phyloP scores from a whole-genome alignment of 805 yeast genomes.

The Suhomyces prunicola region DNA sequence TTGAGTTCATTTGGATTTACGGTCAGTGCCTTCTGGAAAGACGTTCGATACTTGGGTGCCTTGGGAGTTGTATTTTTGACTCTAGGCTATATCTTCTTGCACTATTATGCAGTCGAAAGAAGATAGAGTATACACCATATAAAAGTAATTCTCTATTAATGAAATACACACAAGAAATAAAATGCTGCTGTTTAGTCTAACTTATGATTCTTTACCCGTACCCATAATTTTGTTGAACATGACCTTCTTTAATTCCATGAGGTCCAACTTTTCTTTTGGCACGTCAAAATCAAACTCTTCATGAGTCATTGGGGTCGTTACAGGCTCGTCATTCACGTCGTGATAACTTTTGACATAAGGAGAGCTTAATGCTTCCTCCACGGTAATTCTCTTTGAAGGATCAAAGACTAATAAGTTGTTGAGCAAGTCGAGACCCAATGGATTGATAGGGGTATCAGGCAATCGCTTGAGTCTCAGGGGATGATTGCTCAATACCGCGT shows the following conservation, averaged over 20 bases:
- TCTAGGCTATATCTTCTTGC: conserved; percentile 73
- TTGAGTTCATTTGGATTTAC: conserved; percentile 93
- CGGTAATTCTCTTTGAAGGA: conserved; percentile 7
- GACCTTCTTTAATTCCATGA: conserved; percentile 6
- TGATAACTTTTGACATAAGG: conserved; percentile 9
- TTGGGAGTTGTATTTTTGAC: conserved; percentile 59
- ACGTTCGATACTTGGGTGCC: conserved; percentile 55
- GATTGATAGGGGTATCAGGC: conserved; percentile 17
- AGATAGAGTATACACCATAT: conserved; percentile 36
- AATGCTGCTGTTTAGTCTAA: background rate
- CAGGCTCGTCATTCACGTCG: conserved; percentile 29
- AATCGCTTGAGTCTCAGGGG: conserved; percentile 16
- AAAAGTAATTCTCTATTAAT: background rate
- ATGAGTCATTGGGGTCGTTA: conserved; percentile 17
- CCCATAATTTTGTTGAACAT: conserved; percentile 8
- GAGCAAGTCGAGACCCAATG: conserved; percentile 24
- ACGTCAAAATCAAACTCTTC: conserved; percentile 29
- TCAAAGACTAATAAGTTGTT: conserved; percentile 7
- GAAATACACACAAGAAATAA: background rate
- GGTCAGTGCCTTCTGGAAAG: conserved; percentile 70
- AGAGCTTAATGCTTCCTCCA: conserved; percentile 9
- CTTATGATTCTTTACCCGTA: background rate
- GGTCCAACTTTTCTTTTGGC: conserved; percentile 8
- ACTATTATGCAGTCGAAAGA: conserved; percentile 70
- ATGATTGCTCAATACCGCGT: conserved; percentile 16